Evolutionary conservation across 345 rosid species (phyloP).

Genomic region (Euclidium syriacum): DNA sequence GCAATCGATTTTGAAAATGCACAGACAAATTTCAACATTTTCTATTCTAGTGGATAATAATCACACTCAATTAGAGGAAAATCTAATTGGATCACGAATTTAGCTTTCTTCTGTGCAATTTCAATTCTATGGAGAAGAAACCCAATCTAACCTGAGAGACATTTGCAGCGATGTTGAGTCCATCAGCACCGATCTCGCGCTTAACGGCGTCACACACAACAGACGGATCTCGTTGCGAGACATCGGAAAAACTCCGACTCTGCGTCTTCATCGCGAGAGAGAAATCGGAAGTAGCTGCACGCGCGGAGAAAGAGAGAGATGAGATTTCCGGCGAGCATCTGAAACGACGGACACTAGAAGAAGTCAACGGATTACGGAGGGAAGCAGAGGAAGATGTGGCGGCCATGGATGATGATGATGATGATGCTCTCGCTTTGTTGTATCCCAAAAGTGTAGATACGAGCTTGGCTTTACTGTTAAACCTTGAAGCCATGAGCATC

Average conservation of each 20-base stretch:
- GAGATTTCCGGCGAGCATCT: constrained; percentile 23
- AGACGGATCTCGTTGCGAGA: constrained; percentile 31
- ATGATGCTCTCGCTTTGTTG: neutral
- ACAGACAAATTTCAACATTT: neutral
- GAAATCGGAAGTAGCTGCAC: constrained; percentile 2
- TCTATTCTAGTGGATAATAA: neutral
- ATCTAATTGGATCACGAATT: neutral
- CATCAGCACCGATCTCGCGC: constrained; percentile 51
- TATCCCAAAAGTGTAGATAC: constrained; percentile 2
- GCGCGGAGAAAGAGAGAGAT: constrained; percentile 20
- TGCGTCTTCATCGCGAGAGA: constrained; percentile 25
- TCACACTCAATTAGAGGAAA: neutral
- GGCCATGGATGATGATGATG: constrained; percentile 15
- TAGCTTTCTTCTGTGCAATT: neutral
- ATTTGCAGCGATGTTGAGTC: constrained; percentile 81
- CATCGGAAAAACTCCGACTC: constrained; percentile 9
- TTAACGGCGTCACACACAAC: constrained; percentile 58
- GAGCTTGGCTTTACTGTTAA: constrained; percentile 14
- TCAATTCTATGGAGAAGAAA: neutral
- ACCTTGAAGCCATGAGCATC: constrained; percentile 26
- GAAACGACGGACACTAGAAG: constrained; percentile 31
- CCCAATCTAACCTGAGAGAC: constrained; percentile 60
- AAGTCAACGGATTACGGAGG: constrained; percentile 37
- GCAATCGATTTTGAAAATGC: neutral
- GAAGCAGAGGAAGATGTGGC: constrained; percentile 37